phyloP scores from a whole-genome alignment of 371 early-diverging fungal genomes.

The Entomophthora muscae region DNA sequence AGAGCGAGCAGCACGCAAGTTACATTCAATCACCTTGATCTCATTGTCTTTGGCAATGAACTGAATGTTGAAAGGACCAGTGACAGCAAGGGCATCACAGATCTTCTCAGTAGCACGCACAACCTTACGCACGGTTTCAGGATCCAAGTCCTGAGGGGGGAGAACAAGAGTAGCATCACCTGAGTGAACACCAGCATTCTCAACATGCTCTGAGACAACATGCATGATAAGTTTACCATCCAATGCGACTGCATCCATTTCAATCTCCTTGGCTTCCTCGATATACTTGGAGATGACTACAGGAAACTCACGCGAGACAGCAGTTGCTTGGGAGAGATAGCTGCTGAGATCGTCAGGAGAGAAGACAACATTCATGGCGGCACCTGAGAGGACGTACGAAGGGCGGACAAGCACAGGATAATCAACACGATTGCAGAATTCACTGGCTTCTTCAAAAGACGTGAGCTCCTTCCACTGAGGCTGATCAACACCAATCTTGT shows the following conservation, averaged over 20 bases:
- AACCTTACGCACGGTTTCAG: constrained; percentile 39
- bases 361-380: constrained; percentile 89
- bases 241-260: constrained; percentile 79
- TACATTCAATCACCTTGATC: constrained; percentile 92
- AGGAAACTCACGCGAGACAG: constrained; percentile 78
- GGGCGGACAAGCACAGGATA: constrained; percentile 89
- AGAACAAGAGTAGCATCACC: constrained; percentile 89
- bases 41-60: constrained; percentile 35
- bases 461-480: constrained; percentile 85
- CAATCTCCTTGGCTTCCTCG: constrained; percentile 80
- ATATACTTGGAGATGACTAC: constrained; percentile 91
- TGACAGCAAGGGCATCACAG: constrained; percentile 72
- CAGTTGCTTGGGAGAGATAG: constrained; percentile 61
- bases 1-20: constrained; percentile 86
- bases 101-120: constrained; percentile 66
- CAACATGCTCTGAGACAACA: constrained; percentile 86
- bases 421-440: constrained; percentile 67
- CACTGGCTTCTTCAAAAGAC: constrained; percentile 52
- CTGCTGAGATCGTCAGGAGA: constrained; percentile 41
- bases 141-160: constrained; percentile 56
- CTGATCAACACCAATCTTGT: constrained; percentile 82
- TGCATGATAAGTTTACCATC: constrained; percentile 64
- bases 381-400: constrained; percentile 87
- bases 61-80: constrained; percentile 94
- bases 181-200: constrained; percentile 92